Evolutionary conservation across 306 rosid species (phyloP).

Genomic region (Ceratonia siliqua): DNA sequence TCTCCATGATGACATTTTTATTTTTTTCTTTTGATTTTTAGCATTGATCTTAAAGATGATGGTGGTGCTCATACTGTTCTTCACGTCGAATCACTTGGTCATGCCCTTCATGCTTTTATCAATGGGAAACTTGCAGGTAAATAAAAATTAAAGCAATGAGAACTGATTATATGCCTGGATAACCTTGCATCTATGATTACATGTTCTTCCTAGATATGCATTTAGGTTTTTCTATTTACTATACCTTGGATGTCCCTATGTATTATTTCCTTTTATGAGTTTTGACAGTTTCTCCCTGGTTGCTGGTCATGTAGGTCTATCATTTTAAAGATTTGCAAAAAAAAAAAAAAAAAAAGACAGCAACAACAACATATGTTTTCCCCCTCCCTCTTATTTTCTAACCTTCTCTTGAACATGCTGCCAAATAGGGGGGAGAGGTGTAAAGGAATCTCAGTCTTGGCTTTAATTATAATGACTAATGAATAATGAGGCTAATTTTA

Average conservation of each 20-base stretch:
- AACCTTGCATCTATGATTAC: neutral
- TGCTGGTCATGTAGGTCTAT: neutral
- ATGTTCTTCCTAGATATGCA: neutral
- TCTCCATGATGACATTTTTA: constrained; percentile 25
- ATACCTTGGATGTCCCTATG: neutral
- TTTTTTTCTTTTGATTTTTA: constrained; percentile 33
- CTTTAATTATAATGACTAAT: neutral
- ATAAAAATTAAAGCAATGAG: neutral
- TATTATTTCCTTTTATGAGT: neutral
- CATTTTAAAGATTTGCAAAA: neutral
- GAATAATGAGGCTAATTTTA: neutral
- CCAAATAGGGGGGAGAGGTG: no score
- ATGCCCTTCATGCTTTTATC: constrained; percentile 72
- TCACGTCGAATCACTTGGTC: constrained; percentile 93
- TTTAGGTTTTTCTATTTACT: neutral
- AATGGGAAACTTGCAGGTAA: constrained; percentile 81
- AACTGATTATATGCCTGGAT: constrained; percentile 1
- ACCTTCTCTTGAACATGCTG: no score
- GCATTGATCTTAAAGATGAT: constrained; percentile 54
- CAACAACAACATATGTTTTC: no score
- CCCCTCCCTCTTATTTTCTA: no score
- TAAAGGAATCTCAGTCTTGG: neutral
- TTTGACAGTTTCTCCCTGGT: constrained; percentile 1
- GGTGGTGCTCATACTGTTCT: constrained; percentile 62
- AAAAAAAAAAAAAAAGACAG: neutral